phyloP scores from a whole-genome alignment of 2,329 filamentous ascomycete species.

The Ophiostoma angusticollis region DNA sequence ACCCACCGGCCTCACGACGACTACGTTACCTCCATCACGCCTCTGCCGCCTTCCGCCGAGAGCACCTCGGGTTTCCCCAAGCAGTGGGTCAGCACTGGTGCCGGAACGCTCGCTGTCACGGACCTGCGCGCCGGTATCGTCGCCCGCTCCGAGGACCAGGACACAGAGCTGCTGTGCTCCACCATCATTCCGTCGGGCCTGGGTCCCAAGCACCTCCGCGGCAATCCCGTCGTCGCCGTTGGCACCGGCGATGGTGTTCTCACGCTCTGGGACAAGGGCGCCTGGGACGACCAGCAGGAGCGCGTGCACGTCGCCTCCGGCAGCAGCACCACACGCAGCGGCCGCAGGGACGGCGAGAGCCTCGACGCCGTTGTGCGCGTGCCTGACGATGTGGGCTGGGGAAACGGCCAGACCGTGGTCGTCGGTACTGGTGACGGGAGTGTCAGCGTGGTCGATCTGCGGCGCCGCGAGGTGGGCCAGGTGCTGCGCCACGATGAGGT shows the following conservation, averaged over 20 bases:
- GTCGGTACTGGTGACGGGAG: slow-evolving; percentile 73
- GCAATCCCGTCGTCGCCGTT: slow-evolving; percentile 64
- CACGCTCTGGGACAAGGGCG: slow-evolving; percentile 85
- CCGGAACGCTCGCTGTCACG: slow-evolving; percentile 79
- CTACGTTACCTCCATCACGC: slow-evolving; percentile 79
- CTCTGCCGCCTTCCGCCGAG: slow-evolving; percentile 64
- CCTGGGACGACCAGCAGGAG: slow-evolving; percentile 93
- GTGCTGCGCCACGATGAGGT: slow-evolving; percentile 70
- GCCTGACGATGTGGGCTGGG: slow-evolving; percentile 54
- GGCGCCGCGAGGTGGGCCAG: slow-evolving; percentile 55
- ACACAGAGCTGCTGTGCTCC: slow-evolving; percentile 79
- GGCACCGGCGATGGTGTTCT: slow-evolving; percentile 67
- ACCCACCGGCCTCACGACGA: slow-evolving; percentile 82
- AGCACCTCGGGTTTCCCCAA: slow-evolving; percentile 84
- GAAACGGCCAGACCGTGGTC: slow-evolving; percentile 55
- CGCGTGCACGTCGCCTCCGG: slow-evolving; percentile 62
- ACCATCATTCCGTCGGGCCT: slow-evolving; percentile 60
- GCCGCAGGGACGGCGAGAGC: slow-evolving; percentile 50
- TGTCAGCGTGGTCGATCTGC: slow-evolving; percentile 64
- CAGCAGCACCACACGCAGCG: slow-evolving; percentile 24
- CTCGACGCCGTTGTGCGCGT: slow-evolving; percentile 65
- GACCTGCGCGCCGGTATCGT: slow-evolving; percentile 79
- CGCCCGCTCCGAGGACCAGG: slow-evolving; percentile 84
- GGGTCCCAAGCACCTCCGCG: slow-evolving; percentile 49
- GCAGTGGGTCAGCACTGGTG: slow-evolving; percentile 90